These are phyloP conservation scores for Suhomyces taliae DNA, from an alignment of 1,139 yeast genomes.

Conservation along the genomic window DNA sequence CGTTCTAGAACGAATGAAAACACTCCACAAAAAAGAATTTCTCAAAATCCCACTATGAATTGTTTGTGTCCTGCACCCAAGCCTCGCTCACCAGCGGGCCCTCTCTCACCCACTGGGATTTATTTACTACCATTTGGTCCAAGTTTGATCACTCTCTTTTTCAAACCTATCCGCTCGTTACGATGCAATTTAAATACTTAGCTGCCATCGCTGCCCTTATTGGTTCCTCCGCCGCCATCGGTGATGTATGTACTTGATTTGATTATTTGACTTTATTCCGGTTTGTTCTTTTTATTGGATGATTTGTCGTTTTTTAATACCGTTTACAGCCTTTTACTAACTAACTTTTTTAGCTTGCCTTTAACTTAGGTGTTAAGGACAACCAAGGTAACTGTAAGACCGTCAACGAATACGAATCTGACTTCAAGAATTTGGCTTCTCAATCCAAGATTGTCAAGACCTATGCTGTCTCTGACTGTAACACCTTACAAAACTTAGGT, in stretches of 20 bases:
- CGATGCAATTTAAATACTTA: conserved; percentile 44
- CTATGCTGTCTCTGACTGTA: conserved; percentile 85
- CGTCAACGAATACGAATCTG: conserved; percentile 63
- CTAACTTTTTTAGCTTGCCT: conserved; percentile 47
- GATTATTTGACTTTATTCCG: not conserved
- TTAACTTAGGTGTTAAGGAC: conserved; percentile 80
- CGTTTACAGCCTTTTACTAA: not conserved
- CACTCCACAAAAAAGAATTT: conserved; percentile 4
- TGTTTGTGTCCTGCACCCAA: not conserved
- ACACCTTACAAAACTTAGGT: conserved; percentile 76
- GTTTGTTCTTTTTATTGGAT: not conserved
- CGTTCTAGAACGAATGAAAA: conserved; percentile 11
- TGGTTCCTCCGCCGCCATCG: conserved; percentile 41
- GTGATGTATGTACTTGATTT: conserved; percentile 37
- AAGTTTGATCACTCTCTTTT: conserved; percentile 2
- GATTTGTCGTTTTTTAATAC: conserved; percentile 1
- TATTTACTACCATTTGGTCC: not conserved
- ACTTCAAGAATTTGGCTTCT: conserved; percentile 54
- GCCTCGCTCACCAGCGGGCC: not conserved
- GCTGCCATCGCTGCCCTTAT: conserved; percentile 39
- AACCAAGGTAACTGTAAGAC: conserved; percentile 70
- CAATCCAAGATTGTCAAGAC: conserved; percentile 70
- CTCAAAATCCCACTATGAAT: not conserved
- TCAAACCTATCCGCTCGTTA: conserved; percentile 9
- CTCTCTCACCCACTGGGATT: conserved; percentile 1